Evolutionary conservation across 495 filamentous ascomycete species (phyloP).

Genomic region (Penicillium subrubescens): DNA sequence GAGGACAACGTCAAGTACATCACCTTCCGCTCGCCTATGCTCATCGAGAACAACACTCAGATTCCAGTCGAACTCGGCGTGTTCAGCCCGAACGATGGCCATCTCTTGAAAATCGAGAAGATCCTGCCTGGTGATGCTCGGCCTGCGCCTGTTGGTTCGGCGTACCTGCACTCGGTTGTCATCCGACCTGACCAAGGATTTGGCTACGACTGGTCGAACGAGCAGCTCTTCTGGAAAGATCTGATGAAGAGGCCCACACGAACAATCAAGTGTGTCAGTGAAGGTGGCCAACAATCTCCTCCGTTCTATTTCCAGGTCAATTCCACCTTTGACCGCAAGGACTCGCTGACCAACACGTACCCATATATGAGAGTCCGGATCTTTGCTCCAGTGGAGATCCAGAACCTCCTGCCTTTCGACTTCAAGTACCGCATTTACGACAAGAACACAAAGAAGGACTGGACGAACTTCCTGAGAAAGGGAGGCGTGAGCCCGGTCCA

Average conservation of each 20-base stretch:
- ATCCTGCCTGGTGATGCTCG: slow-evolving; percentile 89
- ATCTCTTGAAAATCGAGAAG: slow-evolving; percentile 97
- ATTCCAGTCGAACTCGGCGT: slow-evolving; percentile 96
- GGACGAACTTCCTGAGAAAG: slow-evolving; percentile 96
- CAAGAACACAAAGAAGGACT: slow-evolving; percentile 95
- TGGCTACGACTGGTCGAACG: slow-evolving; percentile 90
- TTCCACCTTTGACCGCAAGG: slow-evolving; percentile 75
- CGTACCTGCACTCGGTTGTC: slow-evolving; percentile 87
- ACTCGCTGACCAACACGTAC: slow-evolving; percentile 79
- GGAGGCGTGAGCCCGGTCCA: slow-evolving; percentile 96
- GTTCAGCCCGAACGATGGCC: slow-evolving; percentile 82
- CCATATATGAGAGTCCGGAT: slow-evolving; percentile 93
- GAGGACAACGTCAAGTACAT: slow-evolving; percentile 96
- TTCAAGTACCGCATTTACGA: slow-evolving; percentile 99
- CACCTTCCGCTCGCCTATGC: slow-evolving; percentile 90
- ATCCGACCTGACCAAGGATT: slow-evolving; percentile 94
- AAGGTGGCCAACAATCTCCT: slow-evolving; percentile 71
- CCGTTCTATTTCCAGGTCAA: slow-evolving; percentile 97
- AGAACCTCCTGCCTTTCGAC: slow-evolving; percentile 93
- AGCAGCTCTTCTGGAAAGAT: slow-evolving; percentile 90
- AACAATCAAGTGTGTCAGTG: slow-evolving; percentile 83
- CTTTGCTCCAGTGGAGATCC: slow-evolving; percentile 87
- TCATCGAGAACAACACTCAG: slow-evolving; percentile 97
- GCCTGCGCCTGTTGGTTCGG: slow-evolving; percentile 89
- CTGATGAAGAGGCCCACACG: slow-evolving; percentile 78